Base-by-base conservation (phyloP, 1,284 basidiomycete genomes). In the Rhodotorula mucilaginosa region DNA sequence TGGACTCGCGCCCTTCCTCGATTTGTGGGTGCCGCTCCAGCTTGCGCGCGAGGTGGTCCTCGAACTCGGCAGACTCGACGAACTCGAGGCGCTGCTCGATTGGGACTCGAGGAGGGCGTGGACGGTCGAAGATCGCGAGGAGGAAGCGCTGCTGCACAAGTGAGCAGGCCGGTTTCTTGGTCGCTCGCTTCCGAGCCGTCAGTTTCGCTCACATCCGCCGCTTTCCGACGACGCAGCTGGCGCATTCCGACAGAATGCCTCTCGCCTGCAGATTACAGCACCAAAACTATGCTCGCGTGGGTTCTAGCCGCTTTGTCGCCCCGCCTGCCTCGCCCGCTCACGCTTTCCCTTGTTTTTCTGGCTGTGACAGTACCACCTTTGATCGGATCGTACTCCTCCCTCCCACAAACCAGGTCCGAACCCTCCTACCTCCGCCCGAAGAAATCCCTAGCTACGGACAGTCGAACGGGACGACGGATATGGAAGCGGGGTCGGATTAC, bases 61-160 rank as follows among this genome's bases (percentile, higher is more conserved):
- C 16, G 60, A 63, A 5, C 56, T 76, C 19, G 47, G 34, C 29
- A 29, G 61, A 3, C 47, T 66, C 2, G 73, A 71, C 49, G 66
- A 76, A 48, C 69, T 76, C 10, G 58, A 66, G 2, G 70, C 49
- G 0, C 48, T 76, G 48, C 65, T 76, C 18, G 72, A 72, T 34
- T 74, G 68, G 74, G 67, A 67, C 15, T 67, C 72, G 39, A 59
- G 72, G 31, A 48, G 56, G n/a, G 74, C 74, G 3, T 76, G 65
- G 62, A 68, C 52, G 16, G 67, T 74, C 47, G 70, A 76, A n/a
- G 74, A 76, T 54, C 72, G 70, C 48, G 74, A 76, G 31, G 68
- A 72, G 46, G 70, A 68, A 13, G 72, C 72, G 0, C 16, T 76
- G 0, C 68, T 74, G 12, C 74, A 76, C 70, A 76, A 76, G 74